phyloP scores from a whole-genome alignment of 768 basidiomycete species.

The Amanita molliuscula region DNA sequence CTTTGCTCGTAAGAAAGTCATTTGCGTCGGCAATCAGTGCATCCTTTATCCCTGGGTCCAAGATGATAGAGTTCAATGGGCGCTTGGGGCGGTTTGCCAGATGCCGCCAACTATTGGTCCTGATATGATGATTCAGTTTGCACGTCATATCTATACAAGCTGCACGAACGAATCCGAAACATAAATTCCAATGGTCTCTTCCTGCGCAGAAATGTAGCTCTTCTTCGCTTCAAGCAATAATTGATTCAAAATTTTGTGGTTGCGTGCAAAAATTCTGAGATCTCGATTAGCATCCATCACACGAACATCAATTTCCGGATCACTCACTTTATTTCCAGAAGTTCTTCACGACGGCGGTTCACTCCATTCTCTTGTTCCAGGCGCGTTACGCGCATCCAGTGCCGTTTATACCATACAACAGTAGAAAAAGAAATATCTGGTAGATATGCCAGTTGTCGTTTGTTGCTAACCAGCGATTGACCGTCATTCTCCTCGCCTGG shows the following conservation, averaged over 20 bases:
- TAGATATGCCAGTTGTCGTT: slow-evolving; percentile 29
- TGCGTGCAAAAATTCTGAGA: slow-evolving; percentile 12
- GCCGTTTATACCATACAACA: slow-evolving; percentile 38
- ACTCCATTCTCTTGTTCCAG: slow-evolving; percentile 10
- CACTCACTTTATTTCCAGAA: too few relatives aligned
- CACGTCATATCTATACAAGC: background rate
- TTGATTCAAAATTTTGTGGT: slow-evolving; percentile 33
- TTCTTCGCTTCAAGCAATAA: slow-evolving; percentile 47
- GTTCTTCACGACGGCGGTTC: too few relatives aligned
- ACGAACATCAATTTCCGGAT: too few relatives aligned
- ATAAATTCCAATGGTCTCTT: slow-evolving; percentile 42
- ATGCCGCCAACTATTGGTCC: slow-evolving; percentile 38
- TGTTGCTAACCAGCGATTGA: slow-evolving; percentile 12
- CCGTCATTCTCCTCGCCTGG: slow-evolving; percentile 27
- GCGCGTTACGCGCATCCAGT: slow-evolving; percentile 30
- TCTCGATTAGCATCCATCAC: too few relatives aligned
- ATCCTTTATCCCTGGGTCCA: slow-evolving; percentile 62
- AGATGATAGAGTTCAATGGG: slow-evolving; percentile 53
- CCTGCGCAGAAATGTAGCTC: slow-evolving; percentile 38
- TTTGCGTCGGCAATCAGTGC: slow-evolving; percentile 54
- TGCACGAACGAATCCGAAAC: slow-evolving; percentile 29
- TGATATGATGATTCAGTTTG: too few relatives aligned
- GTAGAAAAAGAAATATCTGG: slow-evolving; percentile 30
- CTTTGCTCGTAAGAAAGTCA: slow-evolving; percentile 59
- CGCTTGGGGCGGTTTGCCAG: slow-evolving; percentile 55